A percentile compares a stretch with the other conserved stretches of the same genome.
These are phyloP conservation scores for Diutina neorugosa DNA, from an alignment of 1,139 yeast genomes.

Conservation along the genomic window DNA sequence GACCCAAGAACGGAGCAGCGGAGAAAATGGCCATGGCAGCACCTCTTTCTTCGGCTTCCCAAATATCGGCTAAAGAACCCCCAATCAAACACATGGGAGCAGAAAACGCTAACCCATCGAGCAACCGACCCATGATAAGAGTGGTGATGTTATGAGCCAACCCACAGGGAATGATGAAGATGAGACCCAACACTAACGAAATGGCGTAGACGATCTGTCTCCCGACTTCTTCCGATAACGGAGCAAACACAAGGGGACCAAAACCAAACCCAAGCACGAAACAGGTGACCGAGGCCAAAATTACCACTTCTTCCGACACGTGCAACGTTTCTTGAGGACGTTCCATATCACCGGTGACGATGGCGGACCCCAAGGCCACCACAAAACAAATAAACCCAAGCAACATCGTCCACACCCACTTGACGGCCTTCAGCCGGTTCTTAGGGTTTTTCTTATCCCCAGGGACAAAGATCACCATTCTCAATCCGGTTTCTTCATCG, in stretches of 20 bases:
- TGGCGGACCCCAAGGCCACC: slow-evolving; percentile 52
- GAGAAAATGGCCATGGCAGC: slow-evolving; percentile 9
- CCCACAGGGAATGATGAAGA: slow-evolving; percentile 66
- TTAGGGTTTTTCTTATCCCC: slow-evolving; percentile 51
- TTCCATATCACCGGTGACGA: slow-evolving; percentile 47
- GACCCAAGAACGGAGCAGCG: slow-evolving; percentile 10
- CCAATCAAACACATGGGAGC: slow-evolving; percentile 78
- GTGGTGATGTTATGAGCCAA: slow-evolving; percentile 63
- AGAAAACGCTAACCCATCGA: slow-evolving; percentile 59
- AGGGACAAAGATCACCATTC: slow-evolving; percentile 46
- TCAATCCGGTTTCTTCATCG: slow-evolving; percentile 40
- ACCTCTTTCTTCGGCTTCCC: slow-evolving; percentile 36
- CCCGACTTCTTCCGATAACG: slow-evolving; percentile 63
- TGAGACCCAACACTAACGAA: slow-evolving; percentile 46
- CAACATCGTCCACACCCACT: slow-evolving; percentile 45
- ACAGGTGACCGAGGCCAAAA: slow-evolving; percentile 41
- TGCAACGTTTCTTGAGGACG: slow-evolving; percentile 39
- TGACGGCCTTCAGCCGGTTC: slow-evolving; percentile 30
- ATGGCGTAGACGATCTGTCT: slow-evolving; percentile 42
- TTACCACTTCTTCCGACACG: slow-evolving; percentile 44
- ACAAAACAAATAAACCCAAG: slow-evolving; percentile 44
- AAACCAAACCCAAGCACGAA: slow-evolving; percentile 68
- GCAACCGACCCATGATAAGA: slow-evolving; percentile 48
- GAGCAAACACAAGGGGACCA: slow-evolving; percentile 67
- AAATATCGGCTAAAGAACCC: slow-evolving; percentile 67